Conservation (phyloP, 768 basidiomycete genomes). For the Serendipita sp. region DNA sequence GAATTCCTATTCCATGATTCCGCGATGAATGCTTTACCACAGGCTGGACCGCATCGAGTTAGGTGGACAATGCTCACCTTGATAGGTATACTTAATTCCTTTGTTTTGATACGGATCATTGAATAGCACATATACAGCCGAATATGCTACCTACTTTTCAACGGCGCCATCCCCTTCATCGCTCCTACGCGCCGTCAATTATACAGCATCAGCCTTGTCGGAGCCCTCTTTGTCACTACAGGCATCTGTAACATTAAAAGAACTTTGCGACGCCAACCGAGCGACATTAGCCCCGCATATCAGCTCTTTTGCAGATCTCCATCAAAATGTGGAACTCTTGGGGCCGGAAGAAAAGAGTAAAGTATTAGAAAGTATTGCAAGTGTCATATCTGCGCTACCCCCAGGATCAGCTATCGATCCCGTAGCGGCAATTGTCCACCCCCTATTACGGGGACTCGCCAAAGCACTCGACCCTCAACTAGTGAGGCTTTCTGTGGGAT, state of each 20-base stretch:
- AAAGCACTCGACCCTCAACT: conserved; percentile 39
- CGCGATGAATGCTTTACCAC: background rate
- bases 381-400: conserved; percentile 81
- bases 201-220: conserved; percentile 53
- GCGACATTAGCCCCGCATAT: conserved; percentile 72
- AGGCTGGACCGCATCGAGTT: conserved; percentile 41
- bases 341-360: conserved; percentile 78
- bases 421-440: conserved; percentile 61
- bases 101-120: conserved; percentile 21
- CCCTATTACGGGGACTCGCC: conserved; percentile 55
- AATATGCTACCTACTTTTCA: conserved; percentile 70
- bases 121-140: conserved; percentile 7
- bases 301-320: conserved; percentile 65
- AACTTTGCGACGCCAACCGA: conserved; percentile 81
- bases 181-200: conserved; percentile 48
- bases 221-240: conserved; percentile 48
- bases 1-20: background rate
- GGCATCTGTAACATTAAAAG: conserved; percentile 69
- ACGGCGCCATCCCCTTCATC: conserved; percentile 25
- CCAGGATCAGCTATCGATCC: conserved; percentile 64
- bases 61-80: conserved; percentile 58
- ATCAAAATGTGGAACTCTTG: conserved; percentile 27
- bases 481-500: conserved; percentile 20
- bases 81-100: conserved; percentile 35
- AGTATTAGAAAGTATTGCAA: conserved; percentile 81